These are phyloP conservation scores for Suillus ampliporus DNA, from an alignment of 768 basidiomycete species.

Conservation along the genomic window DNA sequence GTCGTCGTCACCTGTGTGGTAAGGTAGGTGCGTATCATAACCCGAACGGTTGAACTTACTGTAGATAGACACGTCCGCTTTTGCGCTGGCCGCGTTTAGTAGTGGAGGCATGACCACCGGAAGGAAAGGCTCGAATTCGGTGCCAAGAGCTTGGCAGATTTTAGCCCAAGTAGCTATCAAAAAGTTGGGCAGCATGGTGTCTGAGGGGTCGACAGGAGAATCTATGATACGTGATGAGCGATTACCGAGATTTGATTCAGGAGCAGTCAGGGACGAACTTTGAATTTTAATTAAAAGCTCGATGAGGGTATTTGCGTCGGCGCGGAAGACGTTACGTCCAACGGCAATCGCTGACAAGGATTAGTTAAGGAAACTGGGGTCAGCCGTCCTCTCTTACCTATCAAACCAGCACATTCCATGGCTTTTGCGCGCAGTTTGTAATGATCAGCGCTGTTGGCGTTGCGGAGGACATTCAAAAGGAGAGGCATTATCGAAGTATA, in stretches of 20 bases:
- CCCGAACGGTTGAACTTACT: slow-evolving; percentile 45
- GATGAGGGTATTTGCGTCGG: slow-evolving; percentile 74
- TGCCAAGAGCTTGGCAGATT: slow-evolving; percentile 82
- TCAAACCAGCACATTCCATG: slow-evolving; percentile 90
- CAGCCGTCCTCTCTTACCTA: slow-evolving; percentile 52
- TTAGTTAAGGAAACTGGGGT: slow-evolving; percentile 2
- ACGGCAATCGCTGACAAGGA: slow-evolving; percentile 75
- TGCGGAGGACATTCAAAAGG: slow-evolving; percentile 73
- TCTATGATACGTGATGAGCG: slow-evolving; percentile 44
- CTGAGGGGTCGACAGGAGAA: slow-evolving; percentile 68
- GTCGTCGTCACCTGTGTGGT: slow-evolving; percentile 55
- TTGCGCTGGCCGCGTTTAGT: slow-evolving; percentile 75
- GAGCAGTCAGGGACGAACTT: slow-evolving; percentile 49
- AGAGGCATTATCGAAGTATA: slow-evolving; percentile 84
- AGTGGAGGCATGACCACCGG: slow-evolving; percentile 84
- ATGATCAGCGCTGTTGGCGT: slow-evolving; percentile 71
- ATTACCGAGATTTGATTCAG: background rate
- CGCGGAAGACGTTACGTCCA: slow-evolving; percentile 77
- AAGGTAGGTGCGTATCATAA: slow-evolving; percentile 4
- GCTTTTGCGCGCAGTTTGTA: slow-evolving; percentile 77
- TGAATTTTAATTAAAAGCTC: slow-evolving; percentile 79
- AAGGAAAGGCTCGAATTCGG: slow-evolving; percentile 87
- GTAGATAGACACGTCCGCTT: slow-evolving; percentile 78
- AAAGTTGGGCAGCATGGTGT: slow-evolving; percentile 75
- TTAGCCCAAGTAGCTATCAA: slow-evolving; percentile 90